Percentiles rank a stretch among this genome's conserved stretches.
Evolutionary conservation across 176 grass and related monocot genomes (phyloP).

Genomic region (Avena insularis): DNA sequence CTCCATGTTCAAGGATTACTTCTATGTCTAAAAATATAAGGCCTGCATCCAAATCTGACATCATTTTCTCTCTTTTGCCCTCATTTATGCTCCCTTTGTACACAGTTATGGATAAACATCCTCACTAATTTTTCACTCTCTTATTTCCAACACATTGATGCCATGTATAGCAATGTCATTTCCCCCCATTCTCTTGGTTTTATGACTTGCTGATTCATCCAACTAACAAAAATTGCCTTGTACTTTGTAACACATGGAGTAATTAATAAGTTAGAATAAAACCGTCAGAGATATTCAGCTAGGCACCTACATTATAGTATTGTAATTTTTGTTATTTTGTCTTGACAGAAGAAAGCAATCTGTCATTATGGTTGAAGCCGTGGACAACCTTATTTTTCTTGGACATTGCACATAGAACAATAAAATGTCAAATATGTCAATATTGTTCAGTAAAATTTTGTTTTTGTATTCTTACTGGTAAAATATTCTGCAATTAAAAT

Average conservation of each 20-base stretch:
- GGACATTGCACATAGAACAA: background rate
- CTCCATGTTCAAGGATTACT: background rate
- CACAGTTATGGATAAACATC: background rate
- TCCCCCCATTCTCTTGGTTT: background rate
- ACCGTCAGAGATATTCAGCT: background rate
- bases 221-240: background rate
- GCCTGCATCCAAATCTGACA: background rate
- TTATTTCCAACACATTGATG: background rate
- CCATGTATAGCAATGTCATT: background rate
- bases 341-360: slow-evolving; percentile 8
- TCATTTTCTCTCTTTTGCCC: background rate
- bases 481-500: background rate
- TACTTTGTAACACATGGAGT: background rate
- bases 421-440: slow-evolving; percentile 15
- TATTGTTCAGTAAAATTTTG: no score
- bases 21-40: slow-evolving; percentile 15
- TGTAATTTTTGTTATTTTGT: background rate
- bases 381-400: background rate
- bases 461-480: background rate
- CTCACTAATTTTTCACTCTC: background rate
- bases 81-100: background rate
- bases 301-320: background rate
- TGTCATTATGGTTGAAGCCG: background rate
- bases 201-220: background rate
- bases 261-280: background rate